Evolutionary conservation across 768 basidiomycete species (phyloP).

Genomic region (Boletellus emodensis): DNA sequence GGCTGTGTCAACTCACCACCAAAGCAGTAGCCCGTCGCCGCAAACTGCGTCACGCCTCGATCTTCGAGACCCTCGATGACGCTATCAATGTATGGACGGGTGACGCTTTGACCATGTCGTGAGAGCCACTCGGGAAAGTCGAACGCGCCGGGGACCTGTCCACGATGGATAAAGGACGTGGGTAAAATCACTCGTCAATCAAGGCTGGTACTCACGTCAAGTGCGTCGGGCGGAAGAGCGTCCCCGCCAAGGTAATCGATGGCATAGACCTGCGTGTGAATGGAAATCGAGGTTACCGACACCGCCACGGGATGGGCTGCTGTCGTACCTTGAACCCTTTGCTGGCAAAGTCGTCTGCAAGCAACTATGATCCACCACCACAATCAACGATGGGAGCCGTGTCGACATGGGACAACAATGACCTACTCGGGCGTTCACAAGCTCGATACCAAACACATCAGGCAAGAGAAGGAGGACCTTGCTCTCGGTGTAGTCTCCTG

Average conservation of each 20-base stretch:
- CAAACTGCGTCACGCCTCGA: slow-evolving; percentile 55
- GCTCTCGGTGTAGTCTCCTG: slow-evolving; percentile 46
- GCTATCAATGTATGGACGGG: slow-evolving; percentile 51
- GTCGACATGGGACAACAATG: not conserved
- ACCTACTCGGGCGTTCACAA: slow-evolving; percentile 44
- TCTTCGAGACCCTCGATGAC: slow-evolving; percentile 55
- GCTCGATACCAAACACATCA: slow-evolving; percentile 49
- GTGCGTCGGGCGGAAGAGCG: slow-evolving; percentile 14
- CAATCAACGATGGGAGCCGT: not conserved
- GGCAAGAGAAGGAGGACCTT: slow-evolving; percentile 54
- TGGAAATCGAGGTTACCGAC: too few species aligned
- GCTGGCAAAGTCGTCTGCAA: slow-evolving; percentile 41
- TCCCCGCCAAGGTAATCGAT: slow-evolving; percentile 32
- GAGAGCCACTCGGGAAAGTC: slow-evolving; percentile 36
- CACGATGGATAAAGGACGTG: too few species aligned
- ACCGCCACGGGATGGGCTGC: too few species aligned
- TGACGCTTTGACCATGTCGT: slow-evolving; percentile 37
- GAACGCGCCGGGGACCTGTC: slow-evolving; percentile 7
- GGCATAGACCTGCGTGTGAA: slow-evolving; percentile 10
- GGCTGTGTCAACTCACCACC: slow-evolving; percentile 42
- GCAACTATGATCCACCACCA: slow-evolving; percentile 27
- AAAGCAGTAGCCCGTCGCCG: slow-evolving; percentile 66
- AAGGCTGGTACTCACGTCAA: slow-evolving; percentile 3
- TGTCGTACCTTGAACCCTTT: slow-evolving; percentile 35
- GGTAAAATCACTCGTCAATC: not conserved